Evolutionary conservation across 1,284 basidiomycete species (phyloP), one percentile per base, ranked within the genome.

Genomic region (Marasmius fiardii): DNA sequence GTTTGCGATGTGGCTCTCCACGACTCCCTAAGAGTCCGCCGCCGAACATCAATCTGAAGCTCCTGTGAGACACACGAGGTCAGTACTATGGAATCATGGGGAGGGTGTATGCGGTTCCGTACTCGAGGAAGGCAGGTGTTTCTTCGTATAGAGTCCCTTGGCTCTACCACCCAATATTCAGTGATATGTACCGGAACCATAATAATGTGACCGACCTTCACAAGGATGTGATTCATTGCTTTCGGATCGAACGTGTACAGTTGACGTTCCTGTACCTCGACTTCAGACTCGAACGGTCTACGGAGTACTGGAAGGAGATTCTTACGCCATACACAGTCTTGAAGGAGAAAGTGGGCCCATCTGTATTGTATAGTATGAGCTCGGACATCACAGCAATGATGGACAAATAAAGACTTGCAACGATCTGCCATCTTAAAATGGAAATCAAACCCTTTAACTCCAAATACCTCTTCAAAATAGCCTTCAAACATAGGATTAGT

Each of bases 1-100:
- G 70, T 41, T 63, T 68, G 48, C 60, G 64, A 54, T 73, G 70
- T 23, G 67, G 65, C 16, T 71, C 64, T 0, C 69, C 72, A 14
- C 10, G 26, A 20, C 11, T 49, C 4, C 26, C 24, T 8, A 49
- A 26, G 10, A 49, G 12, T 3, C 47, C 47, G 12, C 26, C 26
- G 4, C 47, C 47, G n/a, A 49, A 49, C 8, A 49, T 28, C 1
- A 49, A 26, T 18, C 33, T 49, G 26, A 33, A 33, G n/a, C n/a
- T 28, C n/a, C 47, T 49, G 23, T 49, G 11, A 49, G 11, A 7
- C 7, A n/a, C 33, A 10, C 7, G 5, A 4, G 14, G 12, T 31
- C 24, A 10, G 6, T 10, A 18, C 12, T 8, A 10, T 8, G 28
- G 28, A 33, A 16, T 8, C 8, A 11, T 20, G 18, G n/a, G 31